Conservation (phyloP, 495 filamentous ascomycete species). For the Beverwykella pulmonaria region DNA sequence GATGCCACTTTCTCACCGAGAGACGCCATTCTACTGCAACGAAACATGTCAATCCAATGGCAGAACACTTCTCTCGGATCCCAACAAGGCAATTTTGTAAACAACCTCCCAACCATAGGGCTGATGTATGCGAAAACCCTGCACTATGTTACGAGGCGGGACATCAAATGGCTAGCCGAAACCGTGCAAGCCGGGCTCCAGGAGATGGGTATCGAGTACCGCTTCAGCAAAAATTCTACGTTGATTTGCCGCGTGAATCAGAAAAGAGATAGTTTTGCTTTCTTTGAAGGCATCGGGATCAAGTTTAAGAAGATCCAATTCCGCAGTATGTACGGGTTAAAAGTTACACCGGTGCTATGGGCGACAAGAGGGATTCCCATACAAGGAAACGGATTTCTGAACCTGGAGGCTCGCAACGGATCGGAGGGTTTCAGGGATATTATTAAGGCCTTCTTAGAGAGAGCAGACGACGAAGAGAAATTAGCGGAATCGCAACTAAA, state of each 20-base stretch:
- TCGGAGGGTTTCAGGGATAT: slow-evolving; percentile 15
- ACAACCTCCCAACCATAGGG: slow-evolving; percentile 1
- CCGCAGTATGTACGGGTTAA: slow-evolving; percentile 22
- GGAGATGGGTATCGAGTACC: slow-evolving; percentile 15
- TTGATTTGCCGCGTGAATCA: slow-evolving; percentile 25
- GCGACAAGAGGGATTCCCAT: slow-evolving; percentile 14
- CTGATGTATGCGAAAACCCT: slow-evolving; percentile 8
- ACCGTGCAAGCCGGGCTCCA: slow-evolving; percentile 10
- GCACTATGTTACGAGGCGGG: slow-evolving; percentile 22
- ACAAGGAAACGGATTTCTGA: neutral
- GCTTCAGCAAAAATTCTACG: neutral
- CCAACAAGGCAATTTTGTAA: neutral
- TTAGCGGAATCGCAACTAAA: slow-evolving; percentile 1
- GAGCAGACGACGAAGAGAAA: slow-evolving; percentile 15
- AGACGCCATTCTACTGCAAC: slow-evolving; percentile 16
- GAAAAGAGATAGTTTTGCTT: slow-evolving; percentile 4
- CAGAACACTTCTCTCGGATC: neutral
- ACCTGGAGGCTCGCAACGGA: neutral
- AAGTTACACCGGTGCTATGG: slow-evolving; percentile 14
- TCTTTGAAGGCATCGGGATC: slow-evolving; percentile 18
- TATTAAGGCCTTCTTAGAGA: slow-evolving; percentile 13
- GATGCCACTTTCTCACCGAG: slow-evolving; percentile 18
- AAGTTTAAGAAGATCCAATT: slow-evolving; percentile 29
- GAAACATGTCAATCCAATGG: neutral
- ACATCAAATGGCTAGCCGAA: slow-evolving; percentile 20